phyloP scores from a whole-genome alignment of 257 asterid species.

The Scutellaria barbata region DNA sequence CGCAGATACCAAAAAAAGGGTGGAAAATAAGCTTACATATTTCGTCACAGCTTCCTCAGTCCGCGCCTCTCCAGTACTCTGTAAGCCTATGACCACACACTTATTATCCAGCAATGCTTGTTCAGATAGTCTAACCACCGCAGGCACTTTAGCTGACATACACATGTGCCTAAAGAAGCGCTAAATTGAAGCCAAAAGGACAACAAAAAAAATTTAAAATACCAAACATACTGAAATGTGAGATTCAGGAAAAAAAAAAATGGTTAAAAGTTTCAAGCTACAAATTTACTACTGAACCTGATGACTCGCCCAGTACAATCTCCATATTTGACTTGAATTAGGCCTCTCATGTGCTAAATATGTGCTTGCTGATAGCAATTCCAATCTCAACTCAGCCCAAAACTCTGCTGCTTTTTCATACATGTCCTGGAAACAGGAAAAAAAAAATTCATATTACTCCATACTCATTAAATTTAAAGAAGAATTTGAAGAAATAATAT shows the following conservation, averaged over 20 bases:
- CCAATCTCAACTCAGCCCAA: slow-evolving; percentile 92
- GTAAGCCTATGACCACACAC: slow-evolving; percentile 93
- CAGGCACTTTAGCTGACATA: slow-evolving; percentile 98
- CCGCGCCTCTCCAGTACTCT: slow-evolving; percentile 99
- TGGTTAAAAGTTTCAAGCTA: slow-evolving; percentile 21
- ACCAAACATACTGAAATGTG: slow-evolving; percentile 28
- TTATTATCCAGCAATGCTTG: slow-evolving; percentile 77
- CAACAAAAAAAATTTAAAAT: slow-evolving; percentile 12
- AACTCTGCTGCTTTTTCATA: slow-evolving; percentile 86
- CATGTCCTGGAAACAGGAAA: slow-evolving; percentile 69
- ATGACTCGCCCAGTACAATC: slow-evolving; percentile 97
- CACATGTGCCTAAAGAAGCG: slow-evolving; percentile 98
- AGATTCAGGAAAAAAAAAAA: slow-evolving; percentile 1
- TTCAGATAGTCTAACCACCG: slow-evolving; percentile 78
- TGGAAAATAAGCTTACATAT: slow-evolving; percentile 63
- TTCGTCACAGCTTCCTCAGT: slow-evolving; percentile 95
- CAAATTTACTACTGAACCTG: slow-evolving; percentile 61
- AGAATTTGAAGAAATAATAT: slow-evolving; percentile 2
- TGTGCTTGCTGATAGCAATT: slow-evolving; percentile 75
- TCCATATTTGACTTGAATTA: slow-evolving; percentile 80
- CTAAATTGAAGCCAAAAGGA: slow-evolving; percentile 51
- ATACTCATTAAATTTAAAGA: slow-evolving; percentile 1
- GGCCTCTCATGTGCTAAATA: slow-evolving; percentile 63
- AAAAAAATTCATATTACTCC: neutral
- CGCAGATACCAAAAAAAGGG: slow-evolving; percentile 3